Conservation (phyloP, 495 filamentous ascomycete genomes). For the Gamarada debralockiae region DNA sequence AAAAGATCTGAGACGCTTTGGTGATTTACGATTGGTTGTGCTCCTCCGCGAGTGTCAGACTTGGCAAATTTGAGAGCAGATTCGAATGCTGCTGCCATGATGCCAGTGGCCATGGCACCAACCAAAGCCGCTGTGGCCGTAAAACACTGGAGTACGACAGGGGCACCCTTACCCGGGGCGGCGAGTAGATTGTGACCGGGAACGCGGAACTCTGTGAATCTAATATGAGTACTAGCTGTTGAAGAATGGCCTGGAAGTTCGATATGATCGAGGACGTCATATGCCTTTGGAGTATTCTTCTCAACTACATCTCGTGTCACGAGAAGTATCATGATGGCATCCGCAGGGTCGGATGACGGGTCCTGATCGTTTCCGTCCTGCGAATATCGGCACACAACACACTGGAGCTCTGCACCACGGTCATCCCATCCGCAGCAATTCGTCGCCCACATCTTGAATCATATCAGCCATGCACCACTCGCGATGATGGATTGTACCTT, state of each 20-base stretch:
- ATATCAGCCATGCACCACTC: neutral
- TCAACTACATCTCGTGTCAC: constrained; percentile 42
- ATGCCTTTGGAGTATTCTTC: constrained; percentile 33
- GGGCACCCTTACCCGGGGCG: constrained; percentile 35
- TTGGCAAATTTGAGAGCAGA: constrained; percentile 45
- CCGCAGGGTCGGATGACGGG: constrained; percentile 27
- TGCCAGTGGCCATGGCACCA: constrained; percentile 48
- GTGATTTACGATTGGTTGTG: constrained; percentile 37
- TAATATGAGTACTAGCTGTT: constrained; percentile 40
- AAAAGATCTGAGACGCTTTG: constrained; percentile 49
- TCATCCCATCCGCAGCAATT: constrained; percentile 51
- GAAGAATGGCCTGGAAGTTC: constrained; percentile 42
- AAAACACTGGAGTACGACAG: constrained; percentile 36
- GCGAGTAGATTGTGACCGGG: constrained; percentile 42
- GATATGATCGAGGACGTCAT: constrained; percentile 38
- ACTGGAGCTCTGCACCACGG: constrained; percentile 46
- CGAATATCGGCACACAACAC: constrained; percentile 46
- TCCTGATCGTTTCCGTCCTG: constrained; percentile 22
- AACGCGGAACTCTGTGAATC: constrained; percentile 43
- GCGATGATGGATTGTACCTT: constrained; percentile 31
- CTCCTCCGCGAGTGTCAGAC: constrained; percentile 36
- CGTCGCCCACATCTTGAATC: constrained; percentile 48
- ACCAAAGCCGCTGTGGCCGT: constrained; percentile 43
- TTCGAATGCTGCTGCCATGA: constrained; percentile 52
- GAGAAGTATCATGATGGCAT: constrained; percentile 43